These are phyloP conservation scores for Chlorella variabilis DNA, from an alignment of 163 green algal genomes.

Conservation along the genomic window DNA sequence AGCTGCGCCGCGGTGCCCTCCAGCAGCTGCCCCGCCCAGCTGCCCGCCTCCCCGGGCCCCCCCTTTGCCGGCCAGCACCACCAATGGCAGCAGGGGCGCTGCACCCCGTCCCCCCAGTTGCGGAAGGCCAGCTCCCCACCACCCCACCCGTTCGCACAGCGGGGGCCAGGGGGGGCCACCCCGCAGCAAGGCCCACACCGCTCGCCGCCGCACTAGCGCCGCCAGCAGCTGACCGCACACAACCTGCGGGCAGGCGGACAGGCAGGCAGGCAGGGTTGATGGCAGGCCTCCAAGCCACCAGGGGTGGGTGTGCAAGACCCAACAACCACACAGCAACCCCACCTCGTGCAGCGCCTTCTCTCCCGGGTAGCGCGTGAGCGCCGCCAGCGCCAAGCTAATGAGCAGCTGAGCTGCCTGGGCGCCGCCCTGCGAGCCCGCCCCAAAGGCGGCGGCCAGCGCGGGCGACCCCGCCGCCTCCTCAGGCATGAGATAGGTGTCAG, in stretches of 20 bases:
- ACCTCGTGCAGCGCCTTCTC: slow-evolving; percentile 31
- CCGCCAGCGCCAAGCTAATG: slow-evolving; percentile 13
- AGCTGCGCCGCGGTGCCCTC: slow-evolving; percentile 24
- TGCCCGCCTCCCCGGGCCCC: slow-evolving; percentile 15
- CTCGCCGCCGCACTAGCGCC: slow-evolving; percentile 2
- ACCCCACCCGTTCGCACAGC: slow-evolving; percentile 18
- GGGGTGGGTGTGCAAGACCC: too few species aligned
- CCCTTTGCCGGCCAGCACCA: slow-evolving; percentile 24
- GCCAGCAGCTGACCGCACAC: slow-evolving; percentile 30
- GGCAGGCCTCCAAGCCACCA: too few species aligned
- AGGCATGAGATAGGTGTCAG: slow-evolving; percentile 57
- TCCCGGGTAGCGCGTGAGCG: slow-evolving; percentile 15
- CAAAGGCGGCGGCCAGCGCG: neutral
- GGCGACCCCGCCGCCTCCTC: neutral
- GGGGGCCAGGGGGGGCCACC: slow-evolving; percentile 2
- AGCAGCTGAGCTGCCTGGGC: slow-evolving; percentile 10
- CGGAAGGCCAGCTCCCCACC: slow-evolving; percentile 13
- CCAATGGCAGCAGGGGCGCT: slow-evolving; percentile 47
- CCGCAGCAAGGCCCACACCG: neutral
- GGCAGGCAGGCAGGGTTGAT: too few species aligned
- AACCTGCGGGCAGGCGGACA: too few species aligned
- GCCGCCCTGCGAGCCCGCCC: slow-evolving; percentile 12
- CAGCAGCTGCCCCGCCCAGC: slow-evolving; percentile 20
- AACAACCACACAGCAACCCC: neutral
- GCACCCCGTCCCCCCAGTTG: slow-evolving; percentile 45